Percentiles rank a stretch among this genome's conserved stretches.
Evolutionary conservation across 2,329 filamentous ascomycete genomes (phyloP).

Genomic region (Neonectria faginata): DNA sequence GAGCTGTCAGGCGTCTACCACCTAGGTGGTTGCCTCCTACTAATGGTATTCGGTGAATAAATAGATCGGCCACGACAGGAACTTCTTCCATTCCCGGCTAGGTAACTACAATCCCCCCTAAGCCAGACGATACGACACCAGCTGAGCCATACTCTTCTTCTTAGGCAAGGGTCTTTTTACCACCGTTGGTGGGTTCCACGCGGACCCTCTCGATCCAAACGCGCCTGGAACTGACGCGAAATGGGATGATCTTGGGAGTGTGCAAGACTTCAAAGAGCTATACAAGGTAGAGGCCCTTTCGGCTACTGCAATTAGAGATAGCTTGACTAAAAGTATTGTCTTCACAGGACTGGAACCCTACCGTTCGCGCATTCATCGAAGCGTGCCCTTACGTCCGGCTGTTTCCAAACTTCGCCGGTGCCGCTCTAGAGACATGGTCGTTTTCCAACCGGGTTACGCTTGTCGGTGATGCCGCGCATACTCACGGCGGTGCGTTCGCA

Average conservation of each 20-base stretch:
- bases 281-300: slow-evolving; percentile 40
- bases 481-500: slow-evolving; percentile 56
- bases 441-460: slow-evolving; percentile 52
- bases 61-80: slow-evolving; percentile 33
- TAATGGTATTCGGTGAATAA: not conserved
- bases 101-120: slow-evolving; percentile 39
- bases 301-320: not conserved
- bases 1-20: not conserved
- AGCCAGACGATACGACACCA: not conserved
- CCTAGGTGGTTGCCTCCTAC: not conserved
- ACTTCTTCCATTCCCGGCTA: slow-evolving; percentile 57
- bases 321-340: not conserved
- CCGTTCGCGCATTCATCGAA: slow-evolving; percentile 54
- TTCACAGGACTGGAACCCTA: slow-evolving; percentile 55
- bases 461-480: slow-evolving; percentile 55
- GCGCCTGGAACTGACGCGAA: slow-evolving; percentile 45
- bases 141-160: not conserved
- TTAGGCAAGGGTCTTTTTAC: slow-evolving; percentile 53
- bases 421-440: slow-evolving; percentile 56
- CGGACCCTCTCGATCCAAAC: slow-evolving; percentile 49
- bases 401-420: slow-evolving; percentile 58
- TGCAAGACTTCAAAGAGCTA: slow-evolving; percentile 51
- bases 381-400: slow-evolving; percentile 54
- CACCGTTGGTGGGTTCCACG: slow-evolving; percentile 56
- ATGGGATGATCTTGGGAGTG: slow-evolving; percentile 55